A percentile compares a stretch with the other conserved stretches of the same genome.
Conservation (phyloP, 202 grass and related monocot genomes). For the Carex sylvatica region DNA sequence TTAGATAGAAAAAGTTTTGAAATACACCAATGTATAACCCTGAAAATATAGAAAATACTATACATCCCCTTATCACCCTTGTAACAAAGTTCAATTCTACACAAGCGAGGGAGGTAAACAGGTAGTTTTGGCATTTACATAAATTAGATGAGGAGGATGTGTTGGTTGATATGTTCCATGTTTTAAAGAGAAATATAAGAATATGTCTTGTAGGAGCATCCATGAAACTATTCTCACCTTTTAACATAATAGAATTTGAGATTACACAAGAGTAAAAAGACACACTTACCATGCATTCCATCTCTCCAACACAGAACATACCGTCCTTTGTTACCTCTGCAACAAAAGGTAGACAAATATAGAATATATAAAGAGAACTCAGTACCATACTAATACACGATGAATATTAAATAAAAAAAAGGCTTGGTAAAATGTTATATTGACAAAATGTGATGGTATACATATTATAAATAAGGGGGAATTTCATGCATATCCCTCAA, state of each 20-base stretch:
- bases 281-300: conserved; percentile 93
- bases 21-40: neutral
- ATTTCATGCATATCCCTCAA: no score
- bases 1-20: neutral
- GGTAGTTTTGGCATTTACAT: neutral
- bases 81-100: neutral
- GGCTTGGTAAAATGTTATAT: conserved; percentile 1
- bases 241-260: neutral
- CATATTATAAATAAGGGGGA: neutral
- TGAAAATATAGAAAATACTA: neutral
- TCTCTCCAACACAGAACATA: conserved; percentile 95
- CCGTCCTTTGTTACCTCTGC: conserved; percentile 95
- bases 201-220: neutral
- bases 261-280: neutral
- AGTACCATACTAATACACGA: neutral
- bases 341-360: conserved; percentile 17
- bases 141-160: neutral
- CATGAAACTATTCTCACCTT: neutral
- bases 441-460: neutral
- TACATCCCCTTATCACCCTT: neutral
- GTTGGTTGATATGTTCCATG: neutral
- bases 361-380: conserved; percentile 26
- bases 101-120: neutral
- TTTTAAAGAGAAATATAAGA: neutral
- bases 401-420: neutral